phyloP scores from a whole-genome alignment of 257 asterid species.

The Nicotiana tabacum region DNA sequence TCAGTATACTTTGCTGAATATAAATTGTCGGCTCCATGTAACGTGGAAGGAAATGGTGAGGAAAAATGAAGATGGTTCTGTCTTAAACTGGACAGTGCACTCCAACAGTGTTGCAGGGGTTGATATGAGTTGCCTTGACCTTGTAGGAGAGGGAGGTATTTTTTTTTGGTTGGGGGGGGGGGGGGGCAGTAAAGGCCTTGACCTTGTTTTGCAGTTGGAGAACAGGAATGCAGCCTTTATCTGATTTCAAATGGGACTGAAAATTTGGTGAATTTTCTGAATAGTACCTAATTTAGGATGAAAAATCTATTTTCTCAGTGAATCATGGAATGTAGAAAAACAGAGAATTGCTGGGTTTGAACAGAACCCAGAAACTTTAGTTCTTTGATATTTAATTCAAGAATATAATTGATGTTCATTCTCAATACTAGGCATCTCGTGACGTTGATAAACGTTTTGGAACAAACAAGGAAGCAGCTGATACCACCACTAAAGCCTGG shows the following conservation, averaged over 20 bases:
- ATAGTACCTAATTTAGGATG: constrained; percentile 4
- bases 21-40: not conserved
- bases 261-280: not conserved
- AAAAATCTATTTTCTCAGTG: not conserved
- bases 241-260: not conserved
- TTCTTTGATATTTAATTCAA: not conserved
- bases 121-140: not conserved
- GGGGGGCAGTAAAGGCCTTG: not conserved
- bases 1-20: not conserved
- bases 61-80: not conserved
- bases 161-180: not conserved
- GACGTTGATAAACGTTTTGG: constrained; percentile 90
- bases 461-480: constrained; percentile 55
- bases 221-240: not conserved
- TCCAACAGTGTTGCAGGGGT: not conserved
- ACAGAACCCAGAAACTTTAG: not conserved
- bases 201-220: not conserved
- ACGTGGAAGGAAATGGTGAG: not conserved
- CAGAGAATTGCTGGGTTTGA: not conserved
- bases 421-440: constrained; percentile 67
- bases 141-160: not conserved
- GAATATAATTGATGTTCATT: not conserved
- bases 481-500: constrained; percentile 91
- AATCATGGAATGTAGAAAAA: not conserved
- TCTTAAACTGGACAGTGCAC: not conserved